These are phyloP conservation scores for Exophiala oligosperma DNA, from an alignment of 2,329 filamentous ascomycete species.

Conservation along the genomic window DNA sequence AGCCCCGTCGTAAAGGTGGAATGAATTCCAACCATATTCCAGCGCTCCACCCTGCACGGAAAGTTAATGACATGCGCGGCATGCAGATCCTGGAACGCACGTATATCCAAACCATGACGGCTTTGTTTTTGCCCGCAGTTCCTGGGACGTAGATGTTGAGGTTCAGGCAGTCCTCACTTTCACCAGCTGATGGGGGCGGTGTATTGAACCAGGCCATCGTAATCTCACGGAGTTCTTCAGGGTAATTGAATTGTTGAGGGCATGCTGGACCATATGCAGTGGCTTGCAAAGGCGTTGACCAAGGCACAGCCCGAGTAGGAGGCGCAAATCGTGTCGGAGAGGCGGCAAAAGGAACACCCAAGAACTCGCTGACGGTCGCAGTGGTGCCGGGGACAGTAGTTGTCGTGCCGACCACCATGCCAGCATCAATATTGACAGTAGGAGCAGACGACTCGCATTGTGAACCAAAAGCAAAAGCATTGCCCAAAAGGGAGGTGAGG, in stretches of 20 bases:
- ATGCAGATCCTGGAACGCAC: constrained; percentile 12
- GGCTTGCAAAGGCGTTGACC: constrained; percentile 25
- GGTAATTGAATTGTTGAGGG: constrained; percentile 30
- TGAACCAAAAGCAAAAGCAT: no score
- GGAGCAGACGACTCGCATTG: constrained; percentile 6
- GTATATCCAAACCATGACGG: constrained; percentile 44
- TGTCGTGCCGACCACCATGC: constrained; percentile 29
- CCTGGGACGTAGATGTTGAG: constrained; percentile 43
- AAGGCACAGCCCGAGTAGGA: constrained; percentile 20
- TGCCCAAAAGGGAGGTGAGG: no score
- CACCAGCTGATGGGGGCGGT: constrained; percentile 15
- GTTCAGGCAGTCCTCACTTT: constrained; percentile 43
- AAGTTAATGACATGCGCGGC: no score
- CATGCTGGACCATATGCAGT: constrained; percentile 30
- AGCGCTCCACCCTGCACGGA: constrained; percentile 34
- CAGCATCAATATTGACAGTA: constrained; percentile 27
- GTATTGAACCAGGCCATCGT: constrained; percentile 28
- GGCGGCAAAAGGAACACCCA: constrained; percentile 34
- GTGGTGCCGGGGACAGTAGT: constrained; percentile 26
- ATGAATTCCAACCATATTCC: constrained; percentile 31
- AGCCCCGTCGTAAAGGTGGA: constrained; percentile 36
- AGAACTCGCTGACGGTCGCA: constrained; percentile 29
- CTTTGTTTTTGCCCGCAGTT: constrained; percentile 17
- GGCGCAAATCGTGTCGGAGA: constrained; percentile 28
- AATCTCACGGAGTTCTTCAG: background rate